Base-by-base conservation (phyloP, 176 grass and related monocot genomes). In the Hordeum marinum region DNA sequence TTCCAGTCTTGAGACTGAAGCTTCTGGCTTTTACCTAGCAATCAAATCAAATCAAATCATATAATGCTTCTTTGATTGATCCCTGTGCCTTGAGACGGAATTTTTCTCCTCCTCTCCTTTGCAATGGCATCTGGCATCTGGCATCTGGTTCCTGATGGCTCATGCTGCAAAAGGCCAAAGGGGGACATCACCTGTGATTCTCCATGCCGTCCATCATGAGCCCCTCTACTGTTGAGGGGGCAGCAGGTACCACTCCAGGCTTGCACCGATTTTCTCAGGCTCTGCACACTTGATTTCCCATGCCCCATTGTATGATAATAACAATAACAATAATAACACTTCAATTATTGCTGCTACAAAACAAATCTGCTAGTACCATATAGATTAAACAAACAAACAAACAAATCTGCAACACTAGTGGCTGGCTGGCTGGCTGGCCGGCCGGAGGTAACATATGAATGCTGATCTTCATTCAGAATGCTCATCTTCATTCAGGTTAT, bases 1-100 rank as follows among this genome's bases (percentile, higher is more conserved):
- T 63, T 83, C 80, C 89, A 84, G 79, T 84, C 80, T 87, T 87
- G 85, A 75, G 75, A 80, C 52, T 80, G 46, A 84, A 87, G 76
- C 48, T 83, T 90, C 85, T 84, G 75, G 37, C 68, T 70, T 90
- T 78, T 80, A 18, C 67, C 68, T 52, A 63, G 63, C 48, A n/a
- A 64, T 48, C 41, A 29, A 73, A 73, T 48, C 41, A 29, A 73
- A 73, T 71, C 24, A 66, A 58, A 75, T 67, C 60, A 50, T 34
- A 52, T 64, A 43, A 45, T 63, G 61, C 24, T 64, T 82, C 55
- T 58, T 67, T 65, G 57, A 54, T 46, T 40, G 68, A 26, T 40
- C 77, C 57, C 80, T 78, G 35, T 82, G 45, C 7, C 55, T 27
- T 12, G 34, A 23, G 63, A 25, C 1, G 24, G 31, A 72, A n/a